These are phyloP conservation scores for Pseudogymnoascus sp. DNA, from an alignment of 2,329 filamentous ascomycete species.

Conservation along the genomic window DNA sequence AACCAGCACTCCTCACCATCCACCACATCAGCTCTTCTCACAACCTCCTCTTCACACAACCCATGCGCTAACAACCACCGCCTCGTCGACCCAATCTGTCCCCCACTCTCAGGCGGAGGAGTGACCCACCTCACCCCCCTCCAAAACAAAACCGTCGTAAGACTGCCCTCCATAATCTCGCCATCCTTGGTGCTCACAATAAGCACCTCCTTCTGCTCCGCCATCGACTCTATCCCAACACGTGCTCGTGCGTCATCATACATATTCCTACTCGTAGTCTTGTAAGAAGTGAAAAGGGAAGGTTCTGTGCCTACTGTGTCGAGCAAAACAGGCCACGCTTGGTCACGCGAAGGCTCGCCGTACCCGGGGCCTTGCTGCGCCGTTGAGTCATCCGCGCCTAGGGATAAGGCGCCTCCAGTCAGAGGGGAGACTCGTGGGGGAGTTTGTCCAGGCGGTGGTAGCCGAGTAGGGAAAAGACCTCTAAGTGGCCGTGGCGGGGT, in stretches of 20 bases:
- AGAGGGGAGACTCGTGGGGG: constrained; percentile 21
- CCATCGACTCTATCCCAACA: constrained; percentile 41
- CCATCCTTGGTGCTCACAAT: constrained; percentile 54
- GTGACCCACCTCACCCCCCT: constrained; percentile 70
- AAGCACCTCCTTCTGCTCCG: constrained; percentile 62
- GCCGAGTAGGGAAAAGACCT: constrained; percentile 49
- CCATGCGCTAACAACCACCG: constrained; percentile 69
- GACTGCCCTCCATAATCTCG: constrained; percentile 76
- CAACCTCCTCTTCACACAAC: constrained; percentile 60
- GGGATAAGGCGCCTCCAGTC: constrained; percentile 23
- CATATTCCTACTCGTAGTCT: constrained; percentile 67
- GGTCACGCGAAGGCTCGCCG: constrained; percentile 21
- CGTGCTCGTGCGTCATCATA: constrained; percentile 65
- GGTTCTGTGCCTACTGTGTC: constrained; percentile 44
- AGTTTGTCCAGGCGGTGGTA: constrained; percentile 39
- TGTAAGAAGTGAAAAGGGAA: constrained; percentile 69
- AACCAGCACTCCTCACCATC: constrained; percentile 78
- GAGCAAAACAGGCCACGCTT: constrained; percentile 41
- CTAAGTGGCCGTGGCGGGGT: constrained; percentile 36
- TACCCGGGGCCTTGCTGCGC: not conserved
- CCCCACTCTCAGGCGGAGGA: constrained; percentile 67
- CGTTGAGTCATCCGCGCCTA: constrained; percentile 19
- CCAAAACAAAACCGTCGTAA: constrained; percentile 77
- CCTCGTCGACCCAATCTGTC: constrained; percentile 74
- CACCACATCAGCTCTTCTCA: constrained; percentile 52